phyloP scores from a whole-genome alignment of 192 early-diverging fungal species.

The Oehlia diaphana region DNA sequence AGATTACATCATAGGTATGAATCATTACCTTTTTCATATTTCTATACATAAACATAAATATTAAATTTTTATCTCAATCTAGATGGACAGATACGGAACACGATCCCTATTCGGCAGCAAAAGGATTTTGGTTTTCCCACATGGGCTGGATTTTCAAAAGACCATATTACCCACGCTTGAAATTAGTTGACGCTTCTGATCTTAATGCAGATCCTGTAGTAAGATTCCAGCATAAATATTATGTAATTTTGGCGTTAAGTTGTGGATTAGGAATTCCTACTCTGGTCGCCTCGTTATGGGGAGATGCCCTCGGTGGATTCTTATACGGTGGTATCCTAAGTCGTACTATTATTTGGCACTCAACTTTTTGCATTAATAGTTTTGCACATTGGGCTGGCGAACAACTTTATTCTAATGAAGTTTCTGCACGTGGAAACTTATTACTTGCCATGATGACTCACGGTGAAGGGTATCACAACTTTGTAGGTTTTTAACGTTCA shows the following conservation, averaged over 20 bases:
- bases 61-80: background rate
- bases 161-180: constrained; percentile 64
- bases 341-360: constrained; percentile 73
- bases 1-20: constrained; percentile 79
- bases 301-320: constrained; percentile 76
- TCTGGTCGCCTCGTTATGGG: constrained; percentile 78
- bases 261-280: constrained; percentile 78
- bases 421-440: constrained; percentile 82
- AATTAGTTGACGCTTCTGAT: constrained; percentile 76
- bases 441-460: constrained; percentile 76
- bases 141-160: constrained; percentile 81
- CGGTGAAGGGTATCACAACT: constrained; percentile 87
- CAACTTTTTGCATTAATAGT: constrained; percentile 86
- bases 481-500: constrained; percentile 28
- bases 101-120: constrained; percentile 78
- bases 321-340: constrained; percentile 73
- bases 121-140: constrained; percentile 78
- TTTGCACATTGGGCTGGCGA: constrained; percentile 79
- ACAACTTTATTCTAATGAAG: constrained; percentile 74
- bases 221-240: constrained; percentile 76
- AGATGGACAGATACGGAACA: constrained; percentile 57
- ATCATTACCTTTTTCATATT: background rate
- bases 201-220: constrained; percentile 75
- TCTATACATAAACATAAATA: background rate
- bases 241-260: constrained; percentile 63